Percentiles rank a stretch among this genome's conserved stretches.
Conservation (phyloP, 352 stramenopile species). For the Globisporangium sylvaticum region DNA sequence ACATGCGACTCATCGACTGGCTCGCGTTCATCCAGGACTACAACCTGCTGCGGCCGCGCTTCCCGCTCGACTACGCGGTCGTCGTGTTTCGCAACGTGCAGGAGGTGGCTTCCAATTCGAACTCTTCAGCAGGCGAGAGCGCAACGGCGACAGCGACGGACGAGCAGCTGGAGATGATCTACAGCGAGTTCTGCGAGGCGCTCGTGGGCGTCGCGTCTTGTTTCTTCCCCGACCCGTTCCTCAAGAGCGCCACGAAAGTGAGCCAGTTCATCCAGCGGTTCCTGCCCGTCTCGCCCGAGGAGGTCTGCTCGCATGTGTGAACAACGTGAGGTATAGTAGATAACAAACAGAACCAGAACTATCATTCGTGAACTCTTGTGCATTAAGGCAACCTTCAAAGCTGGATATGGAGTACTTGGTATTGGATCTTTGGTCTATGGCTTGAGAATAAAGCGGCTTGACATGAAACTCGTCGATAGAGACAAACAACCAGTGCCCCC, state of each 20-base stretch:
- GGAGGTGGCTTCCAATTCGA: slow-evolving; percentile 31
- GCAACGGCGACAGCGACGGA: slow-evolving; percentile 21
- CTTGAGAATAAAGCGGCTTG: not conserved
- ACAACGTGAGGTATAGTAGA: not conserved
- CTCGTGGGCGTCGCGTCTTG: slow-evolving; percentile 49
- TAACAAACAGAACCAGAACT: not conserved
- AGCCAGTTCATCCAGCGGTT: slow-evolving; percentile 72
- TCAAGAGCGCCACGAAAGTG: slow-evolving; percentile 45
- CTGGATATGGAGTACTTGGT: not conserved
- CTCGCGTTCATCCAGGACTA: slow-evolving; percentile 70
- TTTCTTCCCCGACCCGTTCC: slow-evolving; percentile 65
- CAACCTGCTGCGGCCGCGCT: slow-evolving; percentile 53
- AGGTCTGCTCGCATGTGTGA: slow-evolving; percentile 35
- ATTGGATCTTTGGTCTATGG: not conserved
- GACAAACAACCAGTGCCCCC: not conserved
- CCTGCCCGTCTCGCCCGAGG: slow-evolving; percentile 57
- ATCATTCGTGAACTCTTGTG: not conserved
- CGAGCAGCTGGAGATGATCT: slow-evolving; percentile 60
- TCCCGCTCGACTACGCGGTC: slow-evolving; percentile 51
- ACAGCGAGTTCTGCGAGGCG: slow-evolving; percentile 67
- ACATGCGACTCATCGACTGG: slow-evolving; percentile 67
- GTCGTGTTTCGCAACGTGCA: slow-evolving; percentile 64
- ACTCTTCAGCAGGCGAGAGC: not conserved
- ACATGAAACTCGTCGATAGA: not conserved
- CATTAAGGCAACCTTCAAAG: not conserved